Evolutionary conservation across 345 rosid species (phyloP), one percentile per base, ranked within the genome.

Genomic region (Turritis glabra): DNA sequence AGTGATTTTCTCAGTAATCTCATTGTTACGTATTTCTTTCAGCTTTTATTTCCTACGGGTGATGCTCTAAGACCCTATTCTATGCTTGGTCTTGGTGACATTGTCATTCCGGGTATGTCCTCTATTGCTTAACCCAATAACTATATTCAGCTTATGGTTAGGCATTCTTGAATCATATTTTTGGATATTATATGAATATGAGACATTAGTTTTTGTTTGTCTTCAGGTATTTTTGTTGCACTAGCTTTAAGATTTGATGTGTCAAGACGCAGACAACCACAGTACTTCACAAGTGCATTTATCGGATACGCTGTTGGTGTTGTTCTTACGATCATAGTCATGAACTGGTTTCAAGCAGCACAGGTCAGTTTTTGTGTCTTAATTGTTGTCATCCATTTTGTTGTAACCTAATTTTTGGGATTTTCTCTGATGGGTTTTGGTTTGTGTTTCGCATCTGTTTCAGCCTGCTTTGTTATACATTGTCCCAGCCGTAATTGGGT

Each of bases 301-400:
- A 57, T 90, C 15, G 99, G 99, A 53, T 96, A 96, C 65, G 32
- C 79, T 4, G 83, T 74, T 64, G 99, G 99, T 26, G 47, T 96
- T 51, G 77, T 96, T 59, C 94, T 90, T 47, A 96, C 99, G 14
- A 96, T 92, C 59, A 46, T 88, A 52, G 98, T 92, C 73, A 96
- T 96, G 99, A 96, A 96, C 87, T 96, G 98, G 99, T 92, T 96
- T 76, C 98, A 96, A 83, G 98, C 99, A 50, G 98, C 99, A 17
- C 99, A 96, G 96, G 99, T 87, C 51, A 75, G 66, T 66, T 5
- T 48, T 37, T 19, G 38, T 22, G 73, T 29, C 62, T 35, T 5
- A 27, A 38, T 7, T 67, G 69, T 51, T 58, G 9, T 14, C 62
- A 40, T 30, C 53, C 22, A 17, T 56, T 50, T 4, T 11, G 12